These are phyloP conservation scores for Diospyros lotus DNA, from an alignment of 148 eudicot genomes.

Conservation along the genomic window DNA sequence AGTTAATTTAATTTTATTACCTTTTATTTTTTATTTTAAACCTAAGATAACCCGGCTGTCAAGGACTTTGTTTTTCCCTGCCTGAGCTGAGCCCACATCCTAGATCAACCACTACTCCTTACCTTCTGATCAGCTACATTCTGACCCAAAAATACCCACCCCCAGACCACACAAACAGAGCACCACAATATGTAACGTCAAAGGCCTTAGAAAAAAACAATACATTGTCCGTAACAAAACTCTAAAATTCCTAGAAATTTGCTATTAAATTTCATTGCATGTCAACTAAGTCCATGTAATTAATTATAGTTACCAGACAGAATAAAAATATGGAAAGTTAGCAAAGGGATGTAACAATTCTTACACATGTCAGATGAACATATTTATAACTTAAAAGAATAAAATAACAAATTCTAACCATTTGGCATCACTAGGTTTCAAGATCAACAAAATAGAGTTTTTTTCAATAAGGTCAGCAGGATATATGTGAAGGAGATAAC, in stretches of 20 bases:
- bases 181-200: background rate
- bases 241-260: background rate
- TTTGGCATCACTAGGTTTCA: constrained; percentile 1
- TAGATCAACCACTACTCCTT: no score
- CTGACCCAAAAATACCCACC: no score
- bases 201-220: background rate
- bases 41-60: no score
- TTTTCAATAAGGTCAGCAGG: no score
- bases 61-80: no score
- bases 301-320: background rate
- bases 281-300: background rate
- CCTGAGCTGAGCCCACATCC: no score
- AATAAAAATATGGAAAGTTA: background rate
- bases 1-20: no score
- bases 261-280: background rate
- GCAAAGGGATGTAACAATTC: background rate
- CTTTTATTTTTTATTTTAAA: no score
- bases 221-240: background rate
- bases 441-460: background rate
- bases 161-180: no score
- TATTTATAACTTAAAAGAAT: background rate
- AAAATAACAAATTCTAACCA: background rate
- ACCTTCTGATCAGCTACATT: no score
- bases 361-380: background rate
- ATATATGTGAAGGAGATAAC: background rate